Evolutionary conservation across 2,329 filamentous ascomycete genomes (phyloP).

Genomic region (Truncatella angustata): DNA sequence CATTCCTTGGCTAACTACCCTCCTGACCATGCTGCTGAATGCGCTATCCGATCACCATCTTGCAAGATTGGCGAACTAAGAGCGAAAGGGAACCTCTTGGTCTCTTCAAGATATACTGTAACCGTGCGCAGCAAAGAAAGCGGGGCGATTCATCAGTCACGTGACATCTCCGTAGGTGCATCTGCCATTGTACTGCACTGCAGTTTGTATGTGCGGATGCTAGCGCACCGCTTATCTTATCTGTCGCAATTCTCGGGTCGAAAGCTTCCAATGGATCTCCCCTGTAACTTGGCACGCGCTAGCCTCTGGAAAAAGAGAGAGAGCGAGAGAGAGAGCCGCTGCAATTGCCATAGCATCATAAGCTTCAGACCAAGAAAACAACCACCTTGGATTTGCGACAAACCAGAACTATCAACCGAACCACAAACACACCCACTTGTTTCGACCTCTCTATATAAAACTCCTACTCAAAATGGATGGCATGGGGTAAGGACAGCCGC

Average conservation of each 20-base stretch:
- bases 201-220: no score
- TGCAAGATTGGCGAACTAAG: no score
- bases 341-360: not conserved
- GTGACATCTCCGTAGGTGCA: no score
- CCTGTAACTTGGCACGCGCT: not conserved
- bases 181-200: no score
- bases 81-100: no score
- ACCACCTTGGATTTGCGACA: not conserved
- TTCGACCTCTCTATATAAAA: no score
- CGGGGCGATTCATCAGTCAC: no score
- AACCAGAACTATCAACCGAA: not conserved
- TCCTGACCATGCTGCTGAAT: no score
- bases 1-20: no score
- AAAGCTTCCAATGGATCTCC: not conserved
- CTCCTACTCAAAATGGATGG: slow-evolving; percentile 4
- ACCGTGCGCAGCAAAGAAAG: no score
- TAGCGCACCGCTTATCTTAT: slow-evolving; percentile 12
- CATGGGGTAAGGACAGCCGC: slow-evolving; percentile 10
- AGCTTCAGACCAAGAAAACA: not conserved
- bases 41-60: no score
- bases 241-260: not conserved
- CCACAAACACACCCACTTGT: not conserved
- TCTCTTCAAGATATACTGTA: no score
- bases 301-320: slow-evolving; percentile 1
- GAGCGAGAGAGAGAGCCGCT: not conserved